phyloP scores from a whole-genome alignment of 1,284 basidiomycete species.

The Ceratobasidium theobromae region DNA sequence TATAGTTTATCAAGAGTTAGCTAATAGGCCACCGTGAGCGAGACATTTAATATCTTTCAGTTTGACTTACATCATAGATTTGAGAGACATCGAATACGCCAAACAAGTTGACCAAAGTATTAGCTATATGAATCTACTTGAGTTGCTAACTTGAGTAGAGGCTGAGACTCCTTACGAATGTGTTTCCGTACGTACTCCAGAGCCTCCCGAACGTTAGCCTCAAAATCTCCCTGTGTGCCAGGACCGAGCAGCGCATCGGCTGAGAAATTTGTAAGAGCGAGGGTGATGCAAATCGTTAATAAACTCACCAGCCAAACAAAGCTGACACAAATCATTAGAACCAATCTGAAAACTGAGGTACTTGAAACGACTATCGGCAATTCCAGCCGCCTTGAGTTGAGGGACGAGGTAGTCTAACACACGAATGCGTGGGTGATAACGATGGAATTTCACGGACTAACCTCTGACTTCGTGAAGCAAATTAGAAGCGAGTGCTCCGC shows the following conservation, averaged over 20 bases:
- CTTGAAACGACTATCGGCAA: constrained; percentile 42
- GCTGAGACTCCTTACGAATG: constrained; percentile 41
- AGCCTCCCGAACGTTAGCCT: constrained; percentile 41
- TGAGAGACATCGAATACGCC: constrained; percentile 44
- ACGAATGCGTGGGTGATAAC: no score
- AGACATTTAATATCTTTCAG: no score
- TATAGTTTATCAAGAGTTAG: constrained; percentile 37
- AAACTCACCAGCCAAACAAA: constrained; percentile 43
- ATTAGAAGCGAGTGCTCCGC: constrained; percentile 36
- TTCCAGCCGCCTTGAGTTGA: constrained; percentile 37
- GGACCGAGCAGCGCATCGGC: constrained; percentile 37
- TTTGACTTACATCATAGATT: constrained; percentile 42
- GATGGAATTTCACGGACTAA: no score
- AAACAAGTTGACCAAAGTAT: constrained; percentile 38
- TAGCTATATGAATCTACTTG: background rate
- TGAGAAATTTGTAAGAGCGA: constrained; percentile 17
- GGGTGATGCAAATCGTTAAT: background rate
- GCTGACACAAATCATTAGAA: constrained; percentile 46
- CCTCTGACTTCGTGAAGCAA: constrained; percentile 36
- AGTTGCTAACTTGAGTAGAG: constrained; percentile 31
- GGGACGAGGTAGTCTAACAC: constrained; percentile 43
- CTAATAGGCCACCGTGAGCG: background rate
- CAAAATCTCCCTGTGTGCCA: constrained; percentile 43
- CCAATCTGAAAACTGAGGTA: constrained; percentile 46
- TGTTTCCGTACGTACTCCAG: constrained; percentile 42